Base-by-base conservation (phyloP, 169 alveolate species). In the Plasmodium ovale region DNA sequence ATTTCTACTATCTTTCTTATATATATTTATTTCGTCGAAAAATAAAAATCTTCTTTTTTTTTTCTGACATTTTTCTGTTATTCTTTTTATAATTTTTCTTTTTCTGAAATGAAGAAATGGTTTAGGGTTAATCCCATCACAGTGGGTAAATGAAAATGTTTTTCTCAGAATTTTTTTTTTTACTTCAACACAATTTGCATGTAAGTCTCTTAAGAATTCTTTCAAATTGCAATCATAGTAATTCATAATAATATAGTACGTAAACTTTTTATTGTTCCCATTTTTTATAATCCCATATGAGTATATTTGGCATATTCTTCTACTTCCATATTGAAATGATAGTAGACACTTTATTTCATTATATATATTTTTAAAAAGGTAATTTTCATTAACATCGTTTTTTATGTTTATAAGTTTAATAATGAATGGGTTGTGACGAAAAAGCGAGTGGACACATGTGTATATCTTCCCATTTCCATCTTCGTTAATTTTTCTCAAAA, bases 271-370 rank as follows among this genome's bases (percentile, higher is more conserved):
- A 29, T 49, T 33, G 27, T 73, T 29, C 39, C 31, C 79, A 67
- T 65, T 82, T 82, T 12, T 49, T 53, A 47, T 53, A 27, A 82
- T 29, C 9, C 90, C 90, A 58, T 82, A 82, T 33, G 25, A 29
- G 7, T 49, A 37, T 51, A 82, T 65, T 67, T 82, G 79, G 33
- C 82, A 65, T 65, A 65, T 54, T 9, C 53, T 67, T 0, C 25
- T 69, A 65, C 67, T 67, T 29, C 19, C 27, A 44, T 51, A 56
- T 82, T 65, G 72, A 53, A 65, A 65, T 23, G 25, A 65, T n/a
- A 67, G 42, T n/a, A 82, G 70, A 44, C 62, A 64, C 37, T 67
- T 82, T 65, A 82, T 35, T 82, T 82, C 90, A 82, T 82, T 69
- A 69, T 37, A 82, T 3, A 82, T 65, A 16, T 82, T 64, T 82